Evolutionary conservation across 2,329 filamentous ascomycete genomes (phyloP), one percentile per base, ranked within the genome.

Genomic region (Cytospora paraplurivora): DNA sequence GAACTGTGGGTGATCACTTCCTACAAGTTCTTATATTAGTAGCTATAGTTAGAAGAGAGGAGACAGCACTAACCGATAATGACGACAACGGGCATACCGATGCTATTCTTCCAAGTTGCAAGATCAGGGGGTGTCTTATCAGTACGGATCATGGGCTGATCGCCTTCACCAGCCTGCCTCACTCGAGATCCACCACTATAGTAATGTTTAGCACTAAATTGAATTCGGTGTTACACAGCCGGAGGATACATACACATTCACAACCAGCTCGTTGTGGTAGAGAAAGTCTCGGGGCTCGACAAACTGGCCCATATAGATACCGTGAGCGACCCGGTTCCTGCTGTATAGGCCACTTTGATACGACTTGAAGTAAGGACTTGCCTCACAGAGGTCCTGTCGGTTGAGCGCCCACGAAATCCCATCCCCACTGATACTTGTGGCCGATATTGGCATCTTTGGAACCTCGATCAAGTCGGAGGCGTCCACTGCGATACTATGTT

Each of bases 381-480:
- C 81, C 69, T 91, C 86, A 67, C 85, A 89, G 0, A 92, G 75
- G 15, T 82, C 82, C 63, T 86, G 83, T 4, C 88, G 81, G 41
- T 75, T 75, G 6, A 83, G 76, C 0, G 86, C 80, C 84, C 85
- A 89, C 0, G 86, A 81, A 12, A 19, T 10, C 10, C 44, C n/a
- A 12, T 21, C 4, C 1, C 44, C 44, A 47, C 44, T 4, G n/a
- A 47, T 19, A 21, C 19, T n/a, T 4, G 44, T 47, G 4, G 44
- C 44, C 2, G 7, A 47, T 11, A 21, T 17, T 19, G 44, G n/a
- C 10, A 19, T n/a, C 10, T 17, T 7, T 44, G 41, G 5, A 10
- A 12, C 44, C 21, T 37, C 35, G 35, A 10, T 37, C 35, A 7
- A 8, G 12, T 37, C 35, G 35, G 35, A 7, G 35, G 27, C 27